Evolutionary conservation across 192 early-diverging fungal species (phyloP).

Genomic region (Gaertneriomyces sp.): DNA sequence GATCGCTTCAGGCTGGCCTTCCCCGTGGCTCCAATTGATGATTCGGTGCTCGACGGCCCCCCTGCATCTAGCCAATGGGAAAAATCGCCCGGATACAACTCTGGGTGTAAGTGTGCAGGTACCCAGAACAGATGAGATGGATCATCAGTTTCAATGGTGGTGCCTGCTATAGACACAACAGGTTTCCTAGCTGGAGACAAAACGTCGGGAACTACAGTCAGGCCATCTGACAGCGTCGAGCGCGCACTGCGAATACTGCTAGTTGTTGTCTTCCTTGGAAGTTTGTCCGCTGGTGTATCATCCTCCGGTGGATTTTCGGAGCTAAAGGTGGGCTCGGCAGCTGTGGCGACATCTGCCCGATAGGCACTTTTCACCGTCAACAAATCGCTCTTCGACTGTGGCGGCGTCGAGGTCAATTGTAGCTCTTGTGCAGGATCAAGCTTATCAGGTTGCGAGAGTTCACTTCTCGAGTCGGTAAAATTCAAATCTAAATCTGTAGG

Average conservation of each 20-base stretch:
- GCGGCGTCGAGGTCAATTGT: no score
- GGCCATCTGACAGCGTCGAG: conserved; percentile 14
- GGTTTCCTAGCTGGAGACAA: conserved; percentile 20
- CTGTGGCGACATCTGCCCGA: no score
- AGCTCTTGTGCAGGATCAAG: no score
- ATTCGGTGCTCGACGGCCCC: neutral
- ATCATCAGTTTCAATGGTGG: conserved; percentile 27
- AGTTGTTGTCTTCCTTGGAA: neutral
- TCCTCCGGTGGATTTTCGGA: no score
- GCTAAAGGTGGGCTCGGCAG: no score
- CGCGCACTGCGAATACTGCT: neutral
- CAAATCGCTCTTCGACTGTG: no score
- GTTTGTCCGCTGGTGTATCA: neutral
- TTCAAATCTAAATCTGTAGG: no score
- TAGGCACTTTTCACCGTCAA: no score
- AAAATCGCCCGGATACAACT: conserved; percentile 31
- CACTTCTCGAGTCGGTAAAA: no score
- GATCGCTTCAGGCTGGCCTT: conserved; percentile 29
- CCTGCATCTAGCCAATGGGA: conserved; percentile 17
- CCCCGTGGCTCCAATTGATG: neutral
- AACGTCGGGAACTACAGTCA: conserved; percentile 21
- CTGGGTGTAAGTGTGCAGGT: conserved; percentile 33
- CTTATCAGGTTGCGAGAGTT: no score
- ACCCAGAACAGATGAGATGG: conserved; percentile 35
- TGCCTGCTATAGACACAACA: conserved; percentile 10